Conservation (phyloP, 305 asterid genomes). For the Fraxinus greggii region DNA sequence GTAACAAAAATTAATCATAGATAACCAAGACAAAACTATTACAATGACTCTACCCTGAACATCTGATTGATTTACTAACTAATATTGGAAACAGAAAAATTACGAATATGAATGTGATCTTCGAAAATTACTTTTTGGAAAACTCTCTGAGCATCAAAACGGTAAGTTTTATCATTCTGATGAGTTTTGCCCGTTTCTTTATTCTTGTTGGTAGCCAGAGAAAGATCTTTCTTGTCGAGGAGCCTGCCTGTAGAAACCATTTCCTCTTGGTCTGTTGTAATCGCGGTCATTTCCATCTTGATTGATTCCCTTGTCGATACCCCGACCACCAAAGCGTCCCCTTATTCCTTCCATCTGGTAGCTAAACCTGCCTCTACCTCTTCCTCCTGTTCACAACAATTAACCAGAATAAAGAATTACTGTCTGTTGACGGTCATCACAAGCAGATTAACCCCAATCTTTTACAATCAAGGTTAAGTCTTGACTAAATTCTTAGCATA, state of each 20-base stretch:
- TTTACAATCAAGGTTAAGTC: background rate
- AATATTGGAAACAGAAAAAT: slow-evolving; percentile 20
- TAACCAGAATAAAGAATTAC: slow-evolving; percentile 1
- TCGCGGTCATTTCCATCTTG: slow-evolving; percentile 54
- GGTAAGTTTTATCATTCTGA: slow-evolving; percentile 37
- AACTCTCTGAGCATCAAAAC: slow-evolving; percentile 15
- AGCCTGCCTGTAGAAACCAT: slow-evolving; percentile 59
- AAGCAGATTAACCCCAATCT: background rate
- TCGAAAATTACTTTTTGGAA: slow-evolving; percentile 38
- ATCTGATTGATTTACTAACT: background rate
- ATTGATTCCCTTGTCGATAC: slow-evolving; percentile 38
- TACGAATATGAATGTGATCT: slow-evolving; percentile 27
- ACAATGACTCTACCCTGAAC: background rate
- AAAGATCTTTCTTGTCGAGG: slow-evolving; percentile 46
- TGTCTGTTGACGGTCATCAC: background rate
- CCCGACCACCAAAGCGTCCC: slow-evolving; percentile 67
- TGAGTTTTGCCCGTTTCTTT: slow-evolving; percentile 37
- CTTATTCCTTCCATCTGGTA: slow-evolving; percentile 58
- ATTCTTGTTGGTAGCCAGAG: slow-evolving; percentile 44
- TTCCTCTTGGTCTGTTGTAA: slow-evolving; percentile 58
- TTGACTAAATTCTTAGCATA: background rate
- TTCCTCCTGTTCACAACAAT: slow-evolving; percentile 51
- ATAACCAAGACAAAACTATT: background rate
- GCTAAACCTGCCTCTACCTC: slow-evolving; percentile 73
- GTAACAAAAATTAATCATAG: background rate